Base-by-base conservation (phyloP, 306 rosid genomes). In the Pyrus communis region DNA sequence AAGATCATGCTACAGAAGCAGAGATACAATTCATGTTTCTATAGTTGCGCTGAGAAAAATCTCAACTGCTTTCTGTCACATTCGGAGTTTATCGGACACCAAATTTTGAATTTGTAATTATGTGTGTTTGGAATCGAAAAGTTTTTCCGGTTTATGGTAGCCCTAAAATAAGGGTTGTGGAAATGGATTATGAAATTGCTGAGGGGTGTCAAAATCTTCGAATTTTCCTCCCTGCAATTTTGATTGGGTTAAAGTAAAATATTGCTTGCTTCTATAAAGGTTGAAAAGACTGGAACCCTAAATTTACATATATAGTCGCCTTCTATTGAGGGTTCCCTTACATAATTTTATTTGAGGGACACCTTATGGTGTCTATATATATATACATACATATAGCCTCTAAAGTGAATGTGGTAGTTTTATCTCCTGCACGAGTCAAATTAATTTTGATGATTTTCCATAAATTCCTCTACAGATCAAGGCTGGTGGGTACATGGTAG, bases 401-500 rank as follows among this genome's bases (percentile, higher is more conserved):
- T 69, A 69, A 13, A 42, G 58, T 38, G 51, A 67, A 35, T 35
- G 22, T 67, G 59, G 12, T 45, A 14, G 28, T 42, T 46, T 19
- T 69, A 23, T 49, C 59, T 23, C 22, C 4, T 42, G 46, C 46
- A 42, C 11, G 46, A 42, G 46, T 42, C 14, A 11, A 42, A 42
- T 42, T 42, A 27, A 74, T 38, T 22, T 10, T 4, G 19, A 55
- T 59, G 40, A 63, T 70, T 57, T 79, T 42, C 46, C 54, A 7
- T 64, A 67, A 21, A 30, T 51, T 31, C 10, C 58, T 52, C 22
- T 30, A 71, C 82, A 94, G 96, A 88, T 9, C 3, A 6, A 7
- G 55, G 31, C 70, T 22, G 91, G 87, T 70, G 92, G 87, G 22
- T 86, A 74, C 69, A 95, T 92, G 98, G 97, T 95, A 22, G 97